Evolutionary conservation across 768 basidiomycete species (phyloP), one percentile per base, ranked within the genome.

Genomic region (Boletus speciosus): DNA sequence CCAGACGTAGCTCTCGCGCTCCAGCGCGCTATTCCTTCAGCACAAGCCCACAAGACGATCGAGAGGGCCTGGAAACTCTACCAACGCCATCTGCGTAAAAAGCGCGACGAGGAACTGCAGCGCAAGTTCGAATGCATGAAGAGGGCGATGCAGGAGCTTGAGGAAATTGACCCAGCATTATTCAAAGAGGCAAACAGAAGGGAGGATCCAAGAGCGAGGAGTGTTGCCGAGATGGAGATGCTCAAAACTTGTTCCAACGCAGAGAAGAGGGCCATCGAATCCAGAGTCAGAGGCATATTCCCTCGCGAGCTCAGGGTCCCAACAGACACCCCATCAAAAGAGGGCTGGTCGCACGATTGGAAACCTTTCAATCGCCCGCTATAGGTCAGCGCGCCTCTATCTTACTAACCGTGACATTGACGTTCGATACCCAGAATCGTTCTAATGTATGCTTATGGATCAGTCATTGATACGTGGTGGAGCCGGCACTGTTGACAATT

Each of bases 341-440:
- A 78, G 40, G 91, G 92, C 4, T 96, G 93, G 93, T 83, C 85
- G 49, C 88, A 94, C 64, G 83, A 86, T n/a, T 95, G 86, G 83
- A 89, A 79, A 51, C 79, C 88, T 44, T 82, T 84, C 64, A 71
- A 77, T 54, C 76, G 80, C 37, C 81, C 82, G 29, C 54, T 81
- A 55, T 66, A 66, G 61, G 66, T 68, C 15, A 32, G 58, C 3
- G 3, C 10, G 1, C n/a, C 21, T 38, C 29, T 14, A 16, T 12
- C 3, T 47, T 27, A 29, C 35, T 29, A 6, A 15, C 15, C 43
- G 1, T 7, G 32, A 47, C 19, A 7, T 49, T 66, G 0, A 66
- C 27, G 4, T 39, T 16, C 15, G 10, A 11, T 45, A 16, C n/a
- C 25, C 41, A 60, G 55, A 23, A 29, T 47, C 10, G 1, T 42